phyloP scores from a whole-genome alignment of 2,329 filamentous ascomycete genomes.

The Berkeleyomyces rouxiae region DNA sequence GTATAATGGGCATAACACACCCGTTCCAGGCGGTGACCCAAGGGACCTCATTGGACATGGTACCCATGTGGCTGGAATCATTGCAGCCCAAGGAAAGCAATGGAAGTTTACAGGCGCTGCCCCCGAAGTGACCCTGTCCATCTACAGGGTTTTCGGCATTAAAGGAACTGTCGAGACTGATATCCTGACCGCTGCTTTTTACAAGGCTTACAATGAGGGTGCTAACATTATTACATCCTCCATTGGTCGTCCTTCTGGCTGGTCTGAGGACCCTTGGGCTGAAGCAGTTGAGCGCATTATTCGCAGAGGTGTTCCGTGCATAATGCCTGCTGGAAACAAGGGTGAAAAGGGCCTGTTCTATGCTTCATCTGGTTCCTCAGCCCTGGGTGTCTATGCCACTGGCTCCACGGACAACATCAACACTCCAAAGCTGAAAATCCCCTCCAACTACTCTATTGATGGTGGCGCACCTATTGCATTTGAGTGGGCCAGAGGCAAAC shows the following conservation, averaged over 20 bases:
- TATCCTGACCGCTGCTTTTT: slow-evolving; percentile 41
- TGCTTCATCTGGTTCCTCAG: slow-evolving; percentile 32
- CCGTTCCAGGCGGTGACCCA: slow-evolving; percentile 32
- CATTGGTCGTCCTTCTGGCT: slow-evolving; percentile 34
- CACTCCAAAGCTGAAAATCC: slow-evolving; percentile 27
- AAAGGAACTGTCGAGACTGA: slow-evolving; percentile 34
- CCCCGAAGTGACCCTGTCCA: slow-evolving; percentile 36
- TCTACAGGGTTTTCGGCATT: slow-evolving; percentile 42
- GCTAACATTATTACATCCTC: slow-evolving; percentile 39
- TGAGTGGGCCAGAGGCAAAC: slow-evolving; percentile 27
- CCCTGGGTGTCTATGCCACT: slow-evolving; percentile 30
- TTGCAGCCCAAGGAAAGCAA: slow-evolving; percentile 38
- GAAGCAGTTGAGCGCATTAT: slow-evolving; percentile 35
- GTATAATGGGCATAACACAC: slow-evolving; percentile 20
- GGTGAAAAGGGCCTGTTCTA: slow-evolving; percentile 30
- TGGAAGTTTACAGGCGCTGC: slow-evolving; percentile 35
- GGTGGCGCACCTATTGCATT: slow-evolving; percentile 23
- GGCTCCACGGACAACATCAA: slow-evolving; percentile 33
- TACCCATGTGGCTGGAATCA: slow-evolving; percentile 44
- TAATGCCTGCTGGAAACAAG: slow-evolving; percentile 36
- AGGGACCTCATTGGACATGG: slow-evolving; percentile 43
- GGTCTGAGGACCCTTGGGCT: slow-evolving; percentile 35
- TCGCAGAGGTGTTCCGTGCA: slow-evolving; percentile 34
- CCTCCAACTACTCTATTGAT: slow-evolving; percentile 27
- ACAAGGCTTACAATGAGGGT: slow-evolving; percentile 43